A percentile compares a stretch with the other conserved stretches of the same genome.
Evolutionary conservation across 495 filamentous ascomycete species (phyloP).

Genomic region (Neurospora sp.): DNA sequence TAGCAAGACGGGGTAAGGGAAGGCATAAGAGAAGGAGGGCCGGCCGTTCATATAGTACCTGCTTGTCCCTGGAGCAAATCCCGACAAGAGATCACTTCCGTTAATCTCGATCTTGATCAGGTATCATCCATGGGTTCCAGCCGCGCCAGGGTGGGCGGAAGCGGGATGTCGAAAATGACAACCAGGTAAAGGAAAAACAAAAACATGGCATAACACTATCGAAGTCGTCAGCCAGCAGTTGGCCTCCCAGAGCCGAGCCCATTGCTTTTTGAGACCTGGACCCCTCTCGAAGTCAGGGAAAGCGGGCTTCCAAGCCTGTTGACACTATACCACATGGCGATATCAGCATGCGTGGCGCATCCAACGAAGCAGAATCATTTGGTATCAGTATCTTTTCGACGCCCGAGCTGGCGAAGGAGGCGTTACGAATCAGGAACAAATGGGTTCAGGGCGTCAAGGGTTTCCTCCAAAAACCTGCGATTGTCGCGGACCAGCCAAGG

Average conservation of each 20-base stretch:
- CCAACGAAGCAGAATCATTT: neutral
- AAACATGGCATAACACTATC: neutral
- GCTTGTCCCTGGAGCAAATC: neutral
- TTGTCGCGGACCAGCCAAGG: neutral
- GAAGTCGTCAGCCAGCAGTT: neutral
- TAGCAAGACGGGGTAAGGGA: neutral
- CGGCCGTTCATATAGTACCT: neutral
- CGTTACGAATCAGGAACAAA: slow-evolving; percentile 1
- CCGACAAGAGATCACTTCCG: neutral
- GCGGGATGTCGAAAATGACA: neutral
- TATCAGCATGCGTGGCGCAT: neutral
- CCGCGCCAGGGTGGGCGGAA: neutral
- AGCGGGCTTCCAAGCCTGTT: neutral
- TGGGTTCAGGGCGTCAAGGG: neutral
- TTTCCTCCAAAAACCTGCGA: neutral
- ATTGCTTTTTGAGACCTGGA: neutral
- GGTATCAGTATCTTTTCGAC: neutral
- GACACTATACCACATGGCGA: neutral
- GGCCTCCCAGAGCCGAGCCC: neutral
- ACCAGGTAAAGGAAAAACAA: neutral
- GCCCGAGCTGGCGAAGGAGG: neutral
- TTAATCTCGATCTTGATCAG: neutral
- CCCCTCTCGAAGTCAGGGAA: neutral
- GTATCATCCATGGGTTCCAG: neutral
- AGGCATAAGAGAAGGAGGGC: neutral